Base-by-base conservation (phyloP, 208 protist species). In the Trypanosoma conorhini region DNA sequence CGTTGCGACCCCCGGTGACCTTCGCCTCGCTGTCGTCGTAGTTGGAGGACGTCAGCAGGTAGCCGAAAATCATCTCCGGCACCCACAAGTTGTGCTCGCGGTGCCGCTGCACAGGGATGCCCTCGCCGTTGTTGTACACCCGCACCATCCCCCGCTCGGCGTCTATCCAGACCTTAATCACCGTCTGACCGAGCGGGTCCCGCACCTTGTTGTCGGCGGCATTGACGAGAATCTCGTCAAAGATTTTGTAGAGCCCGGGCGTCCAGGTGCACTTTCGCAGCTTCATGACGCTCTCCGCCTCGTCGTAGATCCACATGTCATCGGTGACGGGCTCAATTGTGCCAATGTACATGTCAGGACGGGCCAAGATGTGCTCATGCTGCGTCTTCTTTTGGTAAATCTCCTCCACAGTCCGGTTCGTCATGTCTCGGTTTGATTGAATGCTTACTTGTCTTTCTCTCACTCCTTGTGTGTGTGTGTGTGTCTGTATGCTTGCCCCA, bases 171-270 rank as follows among this genome's bases (percentile, higher is more conserved):
- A 99, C 97, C 58, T 97, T 91, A 65, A 99, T 97, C 8, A 62
- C 77, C 1, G 92, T 95, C 77, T 98, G 97, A 28, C 80, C 87
- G 15, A 63, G 26, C 22, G 79, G 78, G 73, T 99, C 98, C 21
- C 99, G 90, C 71, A 99, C 96, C 66, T 98, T 98, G 83, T 99
- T 99, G 85, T 99, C 99, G 0, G 99, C 96, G 9, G 99, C 99
- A 91, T 99, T 99, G 5, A 99, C 99, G 5, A 99, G 83, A 76
- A 99, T 99, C 85, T 99, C 99, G 80, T 99, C 99, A 73, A 99
- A 99, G 42, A 99, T 99, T 90, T 99, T 99, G 78, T 98, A 99
- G 12, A 99, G 85, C 22, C 97, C 99, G 1, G 99, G 99, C 1
- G 98, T 97, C 88, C 96, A 99, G 5, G 85, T 98, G 67, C 98